Evolutionary conservation across 1,284 basidiomycete genomes (phyloP), one percentile per base, ranked within the genome.

Genomic region (Apiotrichum porosum): DNA sequence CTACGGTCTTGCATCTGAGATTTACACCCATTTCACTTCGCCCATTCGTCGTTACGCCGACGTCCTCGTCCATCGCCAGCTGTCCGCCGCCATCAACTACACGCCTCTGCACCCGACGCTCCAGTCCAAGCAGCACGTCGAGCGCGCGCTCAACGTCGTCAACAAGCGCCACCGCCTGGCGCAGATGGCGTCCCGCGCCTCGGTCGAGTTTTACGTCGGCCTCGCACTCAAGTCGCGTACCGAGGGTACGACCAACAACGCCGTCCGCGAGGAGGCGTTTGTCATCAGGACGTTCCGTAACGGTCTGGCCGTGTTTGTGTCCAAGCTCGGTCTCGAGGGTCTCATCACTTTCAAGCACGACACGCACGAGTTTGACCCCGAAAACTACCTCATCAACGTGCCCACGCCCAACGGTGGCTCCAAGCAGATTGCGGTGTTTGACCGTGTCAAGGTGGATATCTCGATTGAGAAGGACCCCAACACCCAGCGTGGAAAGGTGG

Each of bases 1-100:
- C 73, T 98, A 99, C 68, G 95, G 95, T 46, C 81, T 99, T 17
- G 95, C 95, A 0, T 93, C 83, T 61, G 82, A 86, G 0, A 99
- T 99, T 58, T 99, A 98, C 73, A 99, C 95, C 0, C 95, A 98
- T 72, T 98, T 98, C 70, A 97, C 94, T 57, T 77, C 88, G 67
- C 91, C 92, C 1, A 95, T 95, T 60, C 79, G 91, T 53, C 82
- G 92, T 52, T 95, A 93, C 67, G 89, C 91, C 81, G 95, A 99
- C 70, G 88, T 98, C 3, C 79, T 99, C 19, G 93, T 83, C 0
- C 95, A 99, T 71, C 84, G 95, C 19, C 94, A 98, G 69, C 81
- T 99, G 0, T 77, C 90, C 1, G 91, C 95, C 0, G 85, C 92
- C 6, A 97, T 97, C 62, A 83, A 83, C 28, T 86, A 91, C 62